A percentile compares a stretch with the other conserved stretches of the same genome.
Evolutionary conservation across 495 filamentous ascomycete species (phyloP).

Genomic region (Penicillium flavigenum): DNA sequence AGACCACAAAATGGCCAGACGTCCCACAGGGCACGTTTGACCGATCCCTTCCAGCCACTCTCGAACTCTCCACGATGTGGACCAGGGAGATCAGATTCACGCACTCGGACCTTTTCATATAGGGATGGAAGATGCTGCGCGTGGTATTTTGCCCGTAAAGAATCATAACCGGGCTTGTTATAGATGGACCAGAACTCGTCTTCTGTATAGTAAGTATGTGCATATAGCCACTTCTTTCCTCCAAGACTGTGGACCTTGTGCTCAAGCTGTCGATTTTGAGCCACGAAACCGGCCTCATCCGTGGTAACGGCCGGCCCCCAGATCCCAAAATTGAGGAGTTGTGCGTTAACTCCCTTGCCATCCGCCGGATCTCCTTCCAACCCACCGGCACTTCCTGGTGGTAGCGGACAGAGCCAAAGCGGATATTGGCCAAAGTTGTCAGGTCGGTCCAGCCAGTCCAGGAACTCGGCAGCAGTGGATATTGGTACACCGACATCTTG

Average conservation of each 20-base stretch:
- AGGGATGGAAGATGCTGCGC: constrained; percentile 49
- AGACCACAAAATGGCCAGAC: constrained; percentile 28
- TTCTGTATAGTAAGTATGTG: constrained; percentile 54
- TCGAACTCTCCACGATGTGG: constrained; percentile 15
- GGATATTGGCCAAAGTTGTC: constrained; percentile 52
- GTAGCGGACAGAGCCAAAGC: constrained; percentile 58
- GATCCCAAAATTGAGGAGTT: constrained; percentile 55
- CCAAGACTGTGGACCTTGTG: constrained; percentile 60
- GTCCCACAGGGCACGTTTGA: constrained; percentile 21
- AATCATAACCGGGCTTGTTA: constrained; percentile 48
- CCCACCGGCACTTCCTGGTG: constrained; percentile 11
- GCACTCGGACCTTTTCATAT: constrained; percentile 53
- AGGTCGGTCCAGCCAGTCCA: constrained; percentile 44
- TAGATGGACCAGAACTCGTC: constrained; percentile 57
- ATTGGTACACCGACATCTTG: constrained; percentile 60
- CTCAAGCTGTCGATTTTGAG: constrained; percentile 65
- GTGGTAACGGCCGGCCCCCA: constrained; percentile 44
- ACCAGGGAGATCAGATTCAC: constrained; percentile 20
- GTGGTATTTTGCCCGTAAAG: constrained; percentile 49
- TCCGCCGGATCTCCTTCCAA: constrained; percentile 10
- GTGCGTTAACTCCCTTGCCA: constrained; percentile 23
- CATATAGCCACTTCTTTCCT: constrained; percentile 63
- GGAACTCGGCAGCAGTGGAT: constrained; percentile 43
- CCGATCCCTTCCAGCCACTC: constrained; percentile 17
- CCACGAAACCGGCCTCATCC: constrained; percentile 40